Percentiles rank a stretch among this genome's conserved stretches.
Evolutionary conservation across 305 asterid genomes (phyloP).

Genomic region (Fraxinus dipetala): DNA sequence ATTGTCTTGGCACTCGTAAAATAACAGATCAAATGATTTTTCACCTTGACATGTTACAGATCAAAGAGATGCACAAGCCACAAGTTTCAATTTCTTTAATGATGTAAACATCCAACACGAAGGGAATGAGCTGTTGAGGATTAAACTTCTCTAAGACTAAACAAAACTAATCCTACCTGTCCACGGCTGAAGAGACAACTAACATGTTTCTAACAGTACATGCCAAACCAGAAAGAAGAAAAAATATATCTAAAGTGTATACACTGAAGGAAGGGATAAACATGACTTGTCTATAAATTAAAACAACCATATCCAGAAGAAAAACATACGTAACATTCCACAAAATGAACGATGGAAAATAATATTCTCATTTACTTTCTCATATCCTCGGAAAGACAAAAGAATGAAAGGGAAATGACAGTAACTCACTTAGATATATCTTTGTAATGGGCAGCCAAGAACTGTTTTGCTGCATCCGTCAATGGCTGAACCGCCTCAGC

Average conservation of each 20-base stretch:
- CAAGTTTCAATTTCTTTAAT: not conserved
- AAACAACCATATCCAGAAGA: not conserved
- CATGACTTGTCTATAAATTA: not conserved
- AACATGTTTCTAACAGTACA: not conserved
- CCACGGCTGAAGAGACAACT: not conserved
- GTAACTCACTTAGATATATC: constrained; percentile 31
- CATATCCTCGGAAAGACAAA: not conserved
- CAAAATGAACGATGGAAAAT: not conserved
- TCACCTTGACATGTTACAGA: not conserved
- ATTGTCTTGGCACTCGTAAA: not conserved
- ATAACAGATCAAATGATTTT: not conserved
- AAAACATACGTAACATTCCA: not conserved
- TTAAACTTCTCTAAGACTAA: not conserved
- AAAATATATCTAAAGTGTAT: not conserved
- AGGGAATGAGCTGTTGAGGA: not conserved
- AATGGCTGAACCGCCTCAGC: constrained; percentile 40
- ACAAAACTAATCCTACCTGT: not conserved
- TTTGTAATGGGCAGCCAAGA: constrained; percentile 34
- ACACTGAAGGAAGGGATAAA: not conserved
- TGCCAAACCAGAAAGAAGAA: not conserved
- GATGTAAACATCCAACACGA: not conserved
- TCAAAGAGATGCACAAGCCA: not conserved
- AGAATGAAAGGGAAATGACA: not conserved
- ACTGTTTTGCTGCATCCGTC: constrained; percentile 35
- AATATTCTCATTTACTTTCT: not conserved